These are phyloP conservation scores for Cyberlindnera americana DNA, from an alignment of 805 yeast species.

Conservation along the genomic window DNA sequence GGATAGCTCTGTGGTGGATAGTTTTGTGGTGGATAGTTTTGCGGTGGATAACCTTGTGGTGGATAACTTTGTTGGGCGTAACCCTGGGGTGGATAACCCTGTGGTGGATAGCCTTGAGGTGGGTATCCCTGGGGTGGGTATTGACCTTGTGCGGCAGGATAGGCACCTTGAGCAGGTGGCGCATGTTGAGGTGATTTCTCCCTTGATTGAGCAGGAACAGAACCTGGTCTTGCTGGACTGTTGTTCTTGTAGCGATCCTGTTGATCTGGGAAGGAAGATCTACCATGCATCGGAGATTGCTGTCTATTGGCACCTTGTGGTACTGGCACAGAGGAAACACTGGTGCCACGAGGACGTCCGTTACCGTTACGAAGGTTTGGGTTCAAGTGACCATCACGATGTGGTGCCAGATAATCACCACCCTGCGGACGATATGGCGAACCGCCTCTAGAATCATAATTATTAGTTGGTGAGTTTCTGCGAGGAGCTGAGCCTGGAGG, in stretches of 20 bases:
- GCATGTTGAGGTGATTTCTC: constrained; percentile 16
- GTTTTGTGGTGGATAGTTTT: constrained; percentile 23
- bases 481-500: constrained; percentile 8
- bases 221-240: constrained; percentile 9
- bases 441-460: constrained; percentile 13
- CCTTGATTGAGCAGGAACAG: constrained; percentile 7
- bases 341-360: constrained; percentile 4
- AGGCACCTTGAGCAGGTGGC: too few relatives aligned
- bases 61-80: constrained; percentile 18
- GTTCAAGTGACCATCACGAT: constrained; percentile 1
- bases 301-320: constrained; percentile 6
- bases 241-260: constrained; percentile 4
- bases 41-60: constrained; percentile 17
- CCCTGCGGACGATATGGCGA: constrained; percentile 17
- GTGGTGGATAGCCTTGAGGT: constrained; percentile 13
- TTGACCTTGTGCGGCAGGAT: constrained; percentile 6
- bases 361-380: neutral
- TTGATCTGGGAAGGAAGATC: neutral
- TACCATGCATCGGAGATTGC: constrained; percentile 1
- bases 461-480: constrained; percentile 9
- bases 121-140: constrained; percentile 9
- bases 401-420: constrained; percentile 2
- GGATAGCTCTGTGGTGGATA: constrained; percentile 27
- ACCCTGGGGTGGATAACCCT: constrained; percentile 24
- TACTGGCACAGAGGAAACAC: constrained; percentile 11